These are phyloP conservation scores for Aspergillus sclerotialis DNA, from an alignment of 2,329 filamentous ascomycete species.

Conservation along the genomic window DNA sequence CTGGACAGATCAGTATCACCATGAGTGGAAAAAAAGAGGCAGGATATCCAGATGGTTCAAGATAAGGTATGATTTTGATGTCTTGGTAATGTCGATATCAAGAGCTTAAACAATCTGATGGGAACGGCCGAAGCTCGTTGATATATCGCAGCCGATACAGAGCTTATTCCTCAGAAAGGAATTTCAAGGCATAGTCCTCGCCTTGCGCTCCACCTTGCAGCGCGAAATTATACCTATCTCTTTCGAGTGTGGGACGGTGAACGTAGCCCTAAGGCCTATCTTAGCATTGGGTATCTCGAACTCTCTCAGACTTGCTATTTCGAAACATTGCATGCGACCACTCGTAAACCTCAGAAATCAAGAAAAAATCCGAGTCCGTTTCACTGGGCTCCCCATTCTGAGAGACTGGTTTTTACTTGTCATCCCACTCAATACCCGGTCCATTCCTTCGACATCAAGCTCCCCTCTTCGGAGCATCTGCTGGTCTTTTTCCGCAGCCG, in stretches of 20 bases:
- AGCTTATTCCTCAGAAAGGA: slow-evolving; percentile 36
- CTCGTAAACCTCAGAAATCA: too few species aligned
- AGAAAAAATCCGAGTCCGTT: slow-evolving; percentile 29
- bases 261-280: too few species aligned
- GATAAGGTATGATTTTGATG: slow-evolving; percentile 8
- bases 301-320: background rate
- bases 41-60: slow-evolving; percentile 8
- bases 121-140: slow-evolving; percentile 18
- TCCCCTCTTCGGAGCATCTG: slow-evolving; percentile 35
- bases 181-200: slow-evolving; percentile 46
- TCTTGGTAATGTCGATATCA: slow-evolving; percentile 1
- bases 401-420: slow-evolving; percentile 21
- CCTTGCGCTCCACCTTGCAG: slow-evolving; percentile 49
- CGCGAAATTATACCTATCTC: slow-evolving; percentile 33
- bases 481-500: slow-evolving; percentile 30
- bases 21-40: slow-evolving; percentile 5
- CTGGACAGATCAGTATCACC: slow-evolving; percentile 15
- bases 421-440: slow-evolving; percentile 40
- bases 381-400: slow-evolving; percentile 29
- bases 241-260: too few species aligned
- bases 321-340: slow-evolving; percentile 2
- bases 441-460: slow-evolving; percentile 43
- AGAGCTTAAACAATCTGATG: slow-evolving; percentile 7
- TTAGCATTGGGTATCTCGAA: slow-evolving; percentile 2
- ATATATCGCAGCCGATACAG: slow-evolving; percentile 49